Evolutionary conservation across 331 rosid species (phyloP), one percentile per base, ranked within the genome.

Genomic region (Prunus yedoensis): DNA sequence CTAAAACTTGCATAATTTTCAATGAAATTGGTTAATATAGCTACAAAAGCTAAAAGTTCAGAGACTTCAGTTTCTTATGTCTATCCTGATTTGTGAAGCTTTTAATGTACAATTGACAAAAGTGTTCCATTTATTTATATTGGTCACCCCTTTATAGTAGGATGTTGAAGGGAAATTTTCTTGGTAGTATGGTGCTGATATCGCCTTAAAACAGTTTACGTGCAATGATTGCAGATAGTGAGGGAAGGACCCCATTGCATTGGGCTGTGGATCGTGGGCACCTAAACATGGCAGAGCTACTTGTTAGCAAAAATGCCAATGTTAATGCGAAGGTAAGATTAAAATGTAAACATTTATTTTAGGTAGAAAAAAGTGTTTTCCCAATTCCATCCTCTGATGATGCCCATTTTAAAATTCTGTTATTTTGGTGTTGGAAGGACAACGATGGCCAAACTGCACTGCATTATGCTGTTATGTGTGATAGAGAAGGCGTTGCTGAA

Each of bases 191-290:
- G 30, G 30, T 68, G 53, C 12, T 28, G 27, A 16, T 41, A 27
- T 57, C 30, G 20, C 74, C 68, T 20, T 76, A 43, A 49, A 65
- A 28, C 20, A 28, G 70, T 66, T 60, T 59, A 45, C 61, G 52
- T 81, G 38, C 77, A 84, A 75, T 73, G 78, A 23, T 71, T 74
- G 84, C 93, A 95, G 99, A 95, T 84, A 85, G 99, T 58, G 99
- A 95, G 80, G 98, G 98, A 68, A 90, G 97, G 76, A 88, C 92
- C 27, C 92, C 99, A 65, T 79, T 95, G 82, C 99, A 95, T 77
- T 95, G 99, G 99, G 94, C 99, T 75, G 99, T 95, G 66, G 99
- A 95, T 79, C 97, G 98, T 68, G 98, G 99, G 30, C 99, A 88
- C 84, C 87, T 81, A 68, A 74, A 88, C 30, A 85, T 79, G 75